Evolutionary conservation across 2,329 filamentous ascomycete genomes (phyloP), one percentile per base, ranked within the genome.

Genomic region (Fusarium mexicanum): DNA sequence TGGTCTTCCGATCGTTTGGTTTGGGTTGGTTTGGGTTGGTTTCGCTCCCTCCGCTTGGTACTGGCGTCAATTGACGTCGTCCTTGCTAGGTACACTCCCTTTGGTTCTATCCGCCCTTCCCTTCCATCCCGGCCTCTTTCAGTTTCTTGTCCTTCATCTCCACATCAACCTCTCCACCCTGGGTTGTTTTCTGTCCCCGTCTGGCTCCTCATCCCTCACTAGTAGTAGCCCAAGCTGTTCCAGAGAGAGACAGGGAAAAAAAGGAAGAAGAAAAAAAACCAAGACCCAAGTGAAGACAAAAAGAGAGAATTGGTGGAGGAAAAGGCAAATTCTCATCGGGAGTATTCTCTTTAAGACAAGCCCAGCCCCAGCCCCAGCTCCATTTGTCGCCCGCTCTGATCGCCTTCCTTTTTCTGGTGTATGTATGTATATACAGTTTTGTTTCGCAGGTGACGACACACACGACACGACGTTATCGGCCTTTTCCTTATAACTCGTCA

Each of bases 281-380:
- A 48, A 48, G 51, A 71, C 31, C 35, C 20, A 58, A 41, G 50
- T 40, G 22, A 37, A 33, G 37, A 26, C 22, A 38, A 44, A 64
- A 47, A 65, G 54, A 44, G 41, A 41, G 31, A 46, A 54, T 35
- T 24, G 38, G 29, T 29, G 43, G 41, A 18, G 53, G 29, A 51
- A 48, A 51, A 51, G 48, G 41, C 24, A 41, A 71, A 63, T 40
- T 71, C 44, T 71, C 43, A 29, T 69, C 46, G 46, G 55, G 58
- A 57, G 67, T 26, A 61, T 66, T 75, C 64, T 63, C 53, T 69
- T 74, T 75, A 73, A 74, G 74, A 67, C 72, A 75, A 72, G 68
- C 68, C 66, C 48, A 55, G 61, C 33, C 33, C 33, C 31, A 33
- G 31, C 61, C 72, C 69, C 72, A 72, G 61, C 64, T 64, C 62